A percentile compares a stretch with the other conserved stretches of the same genome.
Conservation (phyloP, 129 eudicot species). For the Lonicera japonica region DNA sequence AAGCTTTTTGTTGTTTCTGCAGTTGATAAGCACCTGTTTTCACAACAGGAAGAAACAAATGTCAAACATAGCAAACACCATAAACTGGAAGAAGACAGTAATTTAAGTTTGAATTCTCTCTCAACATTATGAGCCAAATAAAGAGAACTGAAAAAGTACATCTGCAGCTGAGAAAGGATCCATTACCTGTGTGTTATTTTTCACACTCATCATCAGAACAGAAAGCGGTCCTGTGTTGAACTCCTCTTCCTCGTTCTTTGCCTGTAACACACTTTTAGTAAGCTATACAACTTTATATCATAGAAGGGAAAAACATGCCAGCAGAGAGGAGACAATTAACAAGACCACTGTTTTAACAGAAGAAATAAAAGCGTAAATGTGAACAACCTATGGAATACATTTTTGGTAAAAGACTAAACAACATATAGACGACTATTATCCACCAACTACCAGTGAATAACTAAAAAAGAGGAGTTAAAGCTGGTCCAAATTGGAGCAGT, state of each 20-base stretch:
- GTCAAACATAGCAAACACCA: background rate
- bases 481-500: too few relatives aligned
- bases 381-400: too few relatives aligned
- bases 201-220: slow-evolving; percentile 91
- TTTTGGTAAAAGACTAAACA: too few relatives aligned
- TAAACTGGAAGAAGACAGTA: too few relatives aligned
- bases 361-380: too few relatives aligned
- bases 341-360: too few relatives aligned
- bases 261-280: slow-evolving; percentile 21
- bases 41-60: slow-evolving; percentile 2
- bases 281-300: background rate
- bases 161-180: background rate
- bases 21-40: slow-evolving; percentile 71
- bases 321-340: too few relatives aligned
- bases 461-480: too few relatives aligned
- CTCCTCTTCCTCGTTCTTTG: slow-evolving; percentile 90
- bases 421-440: too few relatives aligned
- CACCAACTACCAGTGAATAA: too few relatives aligned
- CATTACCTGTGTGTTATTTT: slow-evolving; percentile 84
- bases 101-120: too few relatives aligned
- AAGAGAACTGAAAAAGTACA: background rate
- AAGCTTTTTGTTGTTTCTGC: slow-evolving; percentile 85
- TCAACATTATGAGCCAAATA: too few relatives aligned
- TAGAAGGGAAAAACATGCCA: background rate
- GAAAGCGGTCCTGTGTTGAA: slow-evolving; percentile 94